Conservation (phyloP, 2,329 filamentous ascomycete genomes). For the Aspergillus aculeatus region DNA sequence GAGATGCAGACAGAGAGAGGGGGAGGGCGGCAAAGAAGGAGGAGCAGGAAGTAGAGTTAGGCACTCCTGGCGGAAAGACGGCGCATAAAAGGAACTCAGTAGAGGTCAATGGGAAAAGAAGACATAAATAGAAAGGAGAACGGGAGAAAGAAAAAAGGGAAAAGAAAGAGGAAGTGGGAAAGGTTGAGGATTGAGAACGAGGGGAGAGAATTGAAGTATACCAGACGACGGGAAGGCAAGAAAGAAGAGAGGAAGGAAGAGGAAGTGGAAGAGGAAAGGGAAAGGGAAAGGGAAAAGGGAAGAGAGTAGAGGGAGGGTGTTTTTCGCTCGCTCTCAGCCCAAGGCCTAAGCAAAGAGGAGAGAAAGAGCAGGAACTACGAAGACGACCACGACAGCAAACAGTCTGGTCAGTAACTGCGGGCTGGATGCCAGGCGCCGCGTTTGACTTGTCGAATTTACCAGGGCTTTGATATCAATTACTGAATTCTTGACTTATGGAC, state of each 20-base stretch:
- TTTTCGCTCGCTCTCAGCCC: too few relatives aligned
- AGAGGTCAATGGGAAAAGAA: slow-evolving; percentile 14
- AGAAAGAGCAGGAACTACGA: not conserved
- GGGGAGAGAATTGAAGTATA: slow-evolving; percentile 12
- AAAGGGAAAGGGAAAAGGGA: slow-evolving; percentile 1
- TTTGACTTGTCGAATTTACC: too few relatives aligned
- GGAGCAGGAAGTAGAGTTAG: slow-evolving; percentile 6
- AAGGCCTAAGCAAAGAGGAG: not conserved
- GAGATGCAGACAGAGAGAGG: slow-evolving; percentile 14
- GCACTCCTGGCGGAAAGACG: not conserved
- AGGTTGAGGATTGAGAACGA: slow-evolving; percentile 6
- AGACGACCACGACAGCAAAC: slow-evolving; percentile 9
- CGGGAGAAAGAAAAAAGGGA: slow-evolving; percentile 9
- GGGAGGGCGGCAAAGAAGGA: slow-evolving; percentile 11
- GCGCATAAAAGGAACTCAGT: not conserved
- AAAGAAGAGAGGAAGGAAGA: slow-evolving; percentile 23
- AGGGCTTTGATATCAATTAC: too few relatives aligned
- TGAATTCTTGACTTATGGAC: too few relatives aligned
- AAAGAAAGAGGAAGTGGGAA: slow-evolving; percentile 12
- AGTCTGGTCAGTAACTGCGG: too few relatives aligned
- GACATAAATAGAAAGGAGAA: slow-evolving; percentile 15
- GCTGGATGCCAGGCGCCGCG: too few relatives aligned
- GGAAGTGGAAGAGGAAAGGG: slow-evolving; percentile 14
- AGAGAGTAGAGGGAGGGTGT: not conserved
- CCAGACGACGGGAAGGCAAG: slow-evolving; percentile 19